phyloP scores from a whole-genome alignment of 1,284 basidiomycete species.

The Phellopilus nigrolimitatus region DNA sequence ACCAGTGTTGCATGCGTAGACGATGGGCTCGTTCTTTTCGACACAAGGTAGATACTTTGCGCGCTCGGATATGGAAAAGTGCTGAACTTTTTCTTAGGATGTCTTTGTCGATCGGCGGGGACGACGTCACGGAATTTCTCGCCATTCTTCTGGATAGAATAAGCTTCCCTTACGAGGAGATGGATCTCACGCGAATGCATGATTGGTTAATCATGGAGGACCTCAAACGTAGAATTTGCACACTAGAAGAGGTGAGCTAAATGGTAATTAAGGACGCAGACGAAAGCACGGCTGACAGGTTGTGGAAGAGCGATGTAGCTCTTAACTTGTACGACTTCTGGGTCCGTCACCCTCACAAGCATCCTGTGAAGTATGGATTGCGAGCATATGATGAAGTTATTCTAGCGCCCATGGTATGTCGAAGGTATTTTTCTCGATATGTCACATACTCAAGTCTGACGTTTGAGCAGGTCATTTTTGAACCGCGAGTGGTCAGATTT shows the following conservation, averaged over 20 bases:
- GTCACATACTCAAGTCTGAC: too few relatives aligned
- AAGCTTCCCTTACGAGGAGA: constrained; percentile 83
- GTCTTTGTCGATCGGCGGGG: constrained; percentile 83
- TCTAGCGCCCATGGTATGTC: constrained; percentile 82
- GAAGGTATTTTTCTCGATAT: neutral
- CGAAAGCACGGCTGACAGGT: neutral
- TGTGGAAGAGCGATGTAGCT: constrained; percentile 74
- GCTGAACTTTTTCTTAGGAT: constrained; percentile 41
- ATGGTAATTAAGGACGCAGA: neutral
- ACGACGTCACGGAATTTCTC: constrained; percentile 90
- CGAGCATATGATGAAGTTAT: constrained; percentile 96
- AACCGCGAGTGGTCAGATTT: constrained; percentile 88
- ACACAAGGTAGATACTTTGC: constrained; percentile 67
- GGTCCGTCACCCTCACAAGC: constrained; percentile 69
- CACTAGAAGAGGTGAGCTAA: constrained; percentile 71
- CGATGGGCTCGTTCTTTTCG: constrained; percentile 85
- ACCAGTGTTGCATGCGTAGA: constrained; percentile 93
- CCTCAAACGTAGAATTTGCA: constrained; percentile 78
- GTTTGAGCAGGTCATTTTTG: constrained; percentile 74
- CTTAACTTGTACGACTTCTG: constrained; percentile 88
- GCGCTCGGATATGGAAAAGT: neutral
- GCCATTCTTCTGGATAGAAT: constrained; percentile 78
- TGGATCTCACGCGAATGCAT: constrained; percentile 70
- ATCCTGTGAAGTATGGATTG: constrained; percentile 85
- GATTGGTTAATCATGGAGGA: constrained; percentile 91